Base-by-base conservation (phyloP, 1,284 basidiomycete genomes). In the Rhodotorula sp. region DNA sequence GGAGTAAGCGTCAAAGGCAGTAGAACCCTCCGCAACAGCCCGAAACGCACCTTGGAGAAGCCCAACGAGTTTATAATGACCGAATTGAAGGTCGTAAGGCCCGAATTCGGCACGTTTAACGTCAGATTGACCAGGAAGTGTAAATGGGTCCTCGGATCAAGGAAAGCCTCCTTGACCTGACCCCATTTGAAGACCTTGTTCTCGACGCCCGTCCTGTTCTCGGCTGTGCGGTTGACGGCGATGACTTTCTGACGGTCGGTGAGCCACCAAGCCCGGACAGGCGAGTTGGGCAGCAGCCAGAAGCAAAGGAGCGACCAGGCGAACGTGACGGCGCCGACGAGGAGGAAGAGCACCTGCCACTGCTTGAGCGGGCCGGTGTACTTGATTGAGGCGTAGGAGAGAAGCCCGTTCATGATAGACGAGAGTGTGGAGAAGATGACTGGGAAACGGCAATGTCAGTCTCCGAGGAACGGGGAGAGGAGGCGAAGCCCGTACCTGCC, bases 401-500 rank as follows among this genome's bases (percentile, higher is more conserved):
- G 63, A 13, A 78, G 53, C 52, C 74, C 72, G 68, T 72, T 73
- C n/a, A 74, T 61, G 50, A 79, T 55, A 7, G 70, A 74, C 4
- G 78, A 78, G 14, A 78, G 72, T 8, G 77, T 79, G 57, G 71
- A 73, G 75, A 77, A 77, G 23, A 78, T 71, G 53, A 79, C 56
- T 9, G 76, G 76, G 25, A 73, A 77, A 23, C 10, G 14, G 25
- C 5, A 12, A 46, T 13, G 46, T 46, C 17, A 49, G 48, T 49
- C 19, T 8, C 21, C 17, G 53, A 3, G 25, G 53, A 54, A 27
- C 9, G 17, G 53, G 25, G 25, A n/a, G 53, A 9, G 53, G 4
- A 17, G 53, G 48, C 8, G 48, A 49, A 49, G 17, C 8, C 7
- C 53, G 23, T 25, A 54, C 53, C 53, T 14, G 53, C 53, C 7